Evolutionary conservation across 192 early-diverging fungal species (phyloP), one percentile per base, ranked within the genome.

Genomic region (Umbelopsis sp.): DNA sequence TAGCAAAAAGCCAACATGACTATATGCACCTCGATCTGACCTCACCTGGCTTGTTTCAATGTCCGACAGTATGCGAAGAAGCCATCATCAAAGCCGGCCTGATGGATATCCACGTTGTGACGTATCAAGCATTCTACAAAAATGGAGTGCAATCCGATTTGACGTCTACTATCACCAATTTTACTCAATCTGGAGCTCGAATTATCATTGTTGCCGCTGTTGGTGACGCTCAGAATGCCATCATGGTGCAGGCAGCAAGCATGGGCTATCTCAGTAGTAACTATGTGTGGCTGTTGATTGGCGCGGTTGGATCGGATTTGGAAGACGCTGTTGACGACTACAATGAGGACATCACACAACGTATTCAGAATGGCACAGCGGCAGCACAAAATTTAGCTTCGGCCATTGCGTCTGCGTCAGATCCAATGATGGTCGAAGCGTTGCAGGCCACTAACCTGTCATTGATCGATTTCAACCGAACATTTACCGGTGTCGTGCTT

Each of bases 201-300:
- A 71, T 85, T 23, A 74, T 85, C 2, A 37, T 85, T n/a, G 71
- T 85, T 1, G 83, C 83, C 3, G 78, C 81, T 7, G 67, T 75
- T 1, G 79, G 79, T 0, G 37, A 65, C 4, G 74, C 78, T 12
- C 78, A 80, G 61, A 61, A 53, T 13, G 52, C 69, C 2, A 44
- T 85, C 0, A 69, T 85, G 46, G 46, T 73, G 0, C 78, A 80
- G 20, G 83, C 83, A 11, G 79, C 78, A 30, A 46, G 68, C 11
- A 55, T 68, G 33, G 83, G 83, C 0, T 65, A 76, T 1, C 20
- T 84, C 0, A 68, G 69, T 10, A 72, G 70, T 23, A 69, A 78
- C 11, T 84, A 80, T 66, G 80, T 76, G 4, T 84, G 83, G 83
- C 47, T 84, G 2, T n/a, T 79, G 1, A 74, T 80, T n/a, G 79